Percentiles rank a stretch among this genome's conserved stretches.
Conservation (phyloP, 768 basidiomycete genomes). For the Hericium rajendrae region DNA sequence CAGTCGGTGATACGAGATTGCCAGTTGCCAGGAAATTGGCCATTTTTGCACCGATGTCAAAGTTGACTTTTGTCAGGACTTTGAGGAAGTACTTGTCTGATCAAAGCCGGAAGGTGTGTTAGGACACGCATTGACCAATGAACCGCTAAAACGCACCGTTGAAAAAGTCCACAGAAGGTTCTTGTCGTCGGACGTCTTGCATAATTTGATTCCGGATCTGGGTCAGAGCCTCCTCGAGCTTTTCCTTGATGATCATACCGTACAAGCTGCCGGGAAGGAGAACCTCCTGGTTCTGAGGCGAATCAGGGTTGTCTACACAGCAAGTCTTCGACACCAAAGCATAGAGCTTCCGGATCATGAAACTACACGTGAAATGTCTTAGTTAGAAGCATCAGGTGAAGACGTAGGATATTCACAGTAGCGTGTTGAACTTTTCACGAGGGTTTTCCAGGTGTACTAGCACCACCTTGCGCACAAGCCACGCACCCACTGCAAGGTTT, state of each 20-base stretch:
- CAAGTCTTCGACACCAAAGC: slow-evolving; percentile 83
- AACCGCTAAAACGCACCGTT: slow-evolving; percentile 49
- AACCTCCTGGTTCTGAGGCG: slow-evolving; percentile 96
- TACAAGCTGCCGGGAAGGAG: slow-evolving; percentile 88
- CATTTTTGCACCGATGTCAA: slow-evolving; percentile 84
- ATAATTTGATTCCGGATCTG: slow-evolving; percentile 60
- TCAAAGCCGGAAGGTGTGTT: not conserved
- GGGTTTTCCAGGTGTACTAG: slow-evolving; percentile 83
- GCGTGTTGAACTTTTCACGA: slow-evolving; percentile 90
- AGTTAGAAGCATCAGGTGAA: not conserved
- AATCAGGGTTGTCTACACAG: slow-evolving; percentile 94
- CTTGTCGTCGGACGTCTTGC: slow-evolving; percentile 67
- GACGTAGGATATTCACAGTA: slow-evolving; percentile 51
- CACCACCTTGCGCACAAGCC: slow-evolving; percentile 76
- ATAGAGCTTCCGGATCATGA: slow-evolving; percentile 96
- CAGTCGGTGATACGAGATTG: slow-evolving; percentile 88
- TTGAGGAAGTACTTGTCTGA: slow-evolving; percentile 77
- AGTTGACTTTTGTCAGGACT: slow-evolving; percentile 68
- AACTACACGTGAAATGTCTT: slow-evolving; percentile 36
- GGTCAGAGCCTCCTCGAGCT: slow-evolving; percentile 82
- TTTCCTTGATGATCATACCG: slow-evolving; percentile 97
- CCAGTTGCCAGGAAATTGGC: slow-evolving; percentile 96
- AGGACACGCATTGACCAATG: not conserved
- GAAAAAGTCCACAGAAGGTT: slow-evolving; percentile 72
- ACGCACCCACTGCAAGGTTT: slow-evolving; percentile 70